Percentiles rank a stretch among this genome's conserved stretches.
These are phyloP conservation scores for Pyrenochaeta sp. DNA, from an alignment of 2,329 filamentous ascomycete genomes.

Conservation along the genomic window DNA sequence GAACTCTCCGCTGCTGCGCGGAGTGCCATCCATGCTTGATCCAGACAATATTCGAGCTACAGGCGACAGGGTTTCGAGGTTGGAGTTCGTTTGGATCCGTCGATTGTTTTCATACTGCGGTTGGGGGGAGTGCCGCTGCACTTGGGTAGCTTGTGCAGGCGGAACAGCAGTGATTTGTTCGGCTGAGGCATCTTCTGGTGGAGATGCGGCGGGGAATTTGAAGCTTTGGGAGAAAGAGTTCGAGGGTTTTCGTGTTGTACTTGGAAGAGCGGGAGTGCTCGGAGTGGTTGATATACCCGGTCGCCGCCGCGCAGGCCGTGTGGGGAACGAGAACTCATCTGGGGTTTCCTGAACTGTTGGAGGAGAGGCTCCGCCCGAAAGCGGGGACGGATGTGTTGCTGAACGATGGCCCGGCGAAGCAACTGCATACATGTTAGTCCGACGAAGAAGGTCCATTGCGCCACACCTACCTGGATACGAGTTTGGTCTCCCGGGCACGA, in stretches of 20 bases:
- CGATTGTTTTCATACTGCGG: constrained; percentile 21
- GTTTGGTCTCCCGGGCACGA: constrained; percentile 60
- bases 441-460: constrained; percentile 1
- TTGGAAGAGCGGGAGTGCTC: constrained; percentile 52
- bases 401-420: constrained; percentile 42
- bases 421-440: constrained; percentile 35
- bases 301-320: constrained; percentile 36
- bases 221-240: constrained; percentile 59
- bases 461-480: constrained; percentile 41
- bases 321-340: constrained; percentile 41
- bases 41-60: constrained; percentile 77
- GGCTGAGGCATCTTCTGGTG: constrained; percentile 39
- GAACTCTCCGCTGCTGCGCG: constrained; percentile 91
- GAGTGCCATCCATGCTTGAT: constrained; percentile 78
- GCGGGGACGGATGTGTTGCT: constrained; percentile 53
- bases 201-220: constrained; percentile 63
- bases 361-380: constrained; percentile 52
- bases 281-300: constrained; percentile 49
- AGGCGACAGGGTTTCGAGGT: constrained; percentile 65
- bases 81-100: constrained; percentile 51
- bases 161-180: constrained; percentile 34
- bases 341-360: constrained; percentile 36
- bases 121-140: constrained; percentile 33
- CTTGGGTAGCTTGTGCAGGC: constrained; percentile 52
- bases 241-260: constrained; percentile 49